These are phyloP conservation scores for Deuterostichococcus epilithicus DNA, from an alignment of 139 green algal species.

Conservation along the genomic window DNA sequence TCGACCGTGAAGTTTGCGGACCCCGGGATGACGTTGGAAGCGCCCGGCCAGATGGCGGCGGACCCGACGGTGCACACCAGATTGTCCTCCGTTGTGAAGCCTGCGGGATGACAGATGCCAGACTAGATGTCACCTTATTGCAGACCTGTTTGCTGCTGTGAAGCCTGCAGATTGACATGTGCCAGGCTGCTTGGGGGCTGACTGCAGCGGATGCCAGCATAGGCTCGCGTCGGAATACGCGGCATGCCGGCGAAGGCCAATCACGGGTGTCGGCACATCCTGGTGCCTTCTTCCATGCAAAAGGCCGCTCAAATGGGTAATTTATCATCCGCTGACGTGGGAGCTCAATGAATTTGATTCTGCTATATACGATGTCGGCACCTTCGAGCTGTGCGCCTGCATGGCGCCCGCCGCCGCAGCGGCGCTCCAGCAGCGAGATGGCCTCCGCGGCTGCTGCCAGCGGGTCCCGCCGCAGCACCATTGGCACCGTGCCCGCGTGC, in stretches of 20 bases:
- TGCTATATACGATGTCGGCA: not conserved
- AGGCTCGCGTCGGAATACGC: too few species aligned
- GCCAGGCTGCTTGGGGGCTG: too few species aligned
- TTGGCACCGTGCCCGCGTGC: slow-evolving; percentile 90
- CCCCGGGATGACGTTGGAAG: slow-evolving; percentile 85
- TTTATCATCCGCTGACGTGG: too few species aligned
- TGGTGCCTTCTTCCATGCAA: too few species aligned
- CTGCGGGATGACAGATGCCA: not conserved
- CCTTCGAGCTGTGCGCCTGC: slow-evolving; percentile 18
- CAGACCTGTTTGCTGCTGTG: too few species aligned
- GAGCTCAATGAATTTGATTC: not conserved
- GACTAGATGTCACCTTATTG: too few species aligned
- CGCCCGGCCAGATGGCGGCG: slow-evolving; percentile 68
- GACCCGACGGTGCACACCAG: slow-evolving; percentile 92
- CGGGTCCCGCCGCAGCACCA: slow-evolving; percentile 70
- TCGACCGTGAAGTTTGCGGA: slow-evolving; percentile 63
- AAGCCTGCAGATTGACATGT: too few species aligned
- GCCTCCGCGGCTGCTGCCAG: slow-evolving; percentile 65
- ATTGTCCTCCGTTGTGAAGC: slow-evolving; percentile 9
- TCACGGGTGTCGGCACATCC: too few species aligned
- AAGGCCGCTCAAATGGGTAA: too few species aligned
- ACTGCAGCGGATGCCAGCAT: too few species aligned
- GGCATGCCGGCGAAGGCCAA: too few species aligned
- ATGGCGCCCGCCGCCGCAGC: slow-evolving; percentile 42
- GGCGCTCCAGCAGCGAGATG: slow-evolving; percentile 60